These are phyloP conservation scores for Pichia sp. DNA, from an alignment of 1,139 yeast species.

Conservation along the genomic window DNA sequence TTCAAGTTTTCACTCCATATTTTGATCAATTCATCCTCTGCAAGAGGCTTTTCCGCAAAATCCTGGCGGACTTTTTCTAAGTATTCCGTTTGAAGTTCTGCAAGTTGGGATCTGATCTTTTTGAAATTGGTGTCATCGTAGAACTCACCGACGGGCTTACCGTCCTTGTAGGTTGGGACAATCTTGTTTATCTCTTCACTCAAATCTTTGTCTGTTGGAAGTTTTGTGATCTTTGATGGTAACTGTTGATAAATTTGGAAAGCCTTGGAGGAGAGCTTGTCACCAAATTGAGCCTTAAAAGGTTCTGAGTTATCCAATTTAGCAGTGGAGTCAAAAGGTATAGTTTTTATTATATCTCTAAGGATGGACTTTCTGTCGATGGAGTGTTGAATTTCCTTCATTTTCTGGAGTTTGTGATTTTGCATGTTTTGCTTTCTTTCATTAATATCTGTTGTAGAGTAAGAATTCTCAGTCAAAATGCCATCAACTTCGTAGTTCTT, in stretches of 20 bases:
- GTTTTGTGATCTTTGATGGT: conserved; percentile 18
- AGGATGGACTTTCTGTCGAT: conserved; percentile 43
- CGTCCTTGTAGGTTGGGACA: conserved; percentile 27
- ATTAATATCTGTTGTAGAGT: conserved; percentile 9
- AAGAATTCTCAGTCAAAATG: conserved; percentile 16
- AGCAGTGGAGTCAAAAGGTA: conserved; percentile 13
- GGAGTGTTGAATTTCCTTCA: conserved; percentile 34
- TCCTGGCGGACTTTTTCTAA: conserved; percentile 43
- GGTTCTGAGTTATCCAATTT: conserved; percentile 9
- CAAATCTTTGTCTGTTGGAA: conserved; percentile 17
- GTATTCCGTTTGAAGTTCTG: conserved; percentile 46
- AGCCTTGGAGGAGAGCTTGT: conserved; percentile 21
- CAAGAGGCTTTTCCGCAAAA: conserved; percentile 21
- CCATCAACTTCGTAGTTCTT: conserved; percentile 16
- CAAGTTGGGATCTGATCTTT: conserved; percentile 46
- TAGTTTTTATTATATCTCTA: conserved; percentile 29
- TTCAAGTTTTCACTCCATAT: conserved; percentile 51
- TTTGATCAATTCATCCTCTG: conserved; percentile 22
- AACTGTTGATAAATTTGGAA: conserved; percentile 21
- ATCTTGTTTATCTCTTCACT: conserved; percentile 25
- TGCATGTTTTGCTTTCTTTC: conserved; percentile 26
- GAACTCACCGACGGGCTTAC: conserved; percentile 32
- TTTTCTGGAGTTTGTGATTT: conserved; percentile 26
- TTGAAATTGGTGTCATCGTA: conserved; percentile 32
- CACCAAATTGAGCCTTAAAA: conserved; percentile 25